Conservation (phyloP, 352 stramenopile species). For the Albugo candida region DNA sequence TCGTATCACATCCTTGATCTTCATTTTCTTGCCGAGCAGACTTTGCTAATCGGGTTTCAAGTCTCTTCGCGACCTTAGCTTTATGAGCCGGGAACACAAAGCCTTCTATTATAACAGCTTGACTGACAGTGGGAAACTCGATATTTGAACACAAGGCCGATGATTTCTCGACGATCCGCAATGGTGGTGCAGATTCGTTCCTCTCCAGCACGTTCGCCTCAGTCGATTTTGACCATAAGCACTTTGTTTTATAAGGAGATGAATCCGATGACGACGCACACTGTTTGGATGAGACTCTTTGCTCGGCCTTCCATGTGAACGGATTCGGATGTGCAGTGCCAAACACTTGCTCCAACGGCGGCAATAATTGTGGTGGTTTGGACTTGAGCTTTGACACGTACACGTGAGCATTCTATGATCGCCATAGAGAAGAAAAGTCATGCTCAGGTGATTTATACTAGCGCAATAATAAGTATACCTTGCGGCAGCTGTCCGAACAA, state of each 20-base stretch:
- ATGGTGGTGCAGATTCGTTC: background rate
- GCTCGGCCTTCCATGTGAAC: slow-evolving; percentile 23
- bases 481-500: slow-evolving; percentile 41
- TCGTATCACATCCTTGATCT: slow-evolving; percentile 50
- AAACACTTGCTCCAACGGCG: slow-evolving; percentile 58
- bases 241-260: slow-evolving; percentile 12
- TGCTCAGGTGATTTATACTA: background rate
- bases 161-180: slow-evolving; percentile 14
- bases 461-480: slow-evolving; percentile 15
- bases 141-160: slow-evolving; percentile 1
- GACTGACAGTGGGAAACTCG: slow-evolving; percentile 28
- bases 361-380: slow-evolving; percentile 70
- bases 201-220: slow-evolving; percentile 53
- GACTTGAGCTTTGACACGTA: slow-evolving; percentile 33
- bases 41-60: slow-evolving; percentile 26
- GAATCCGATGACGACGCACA: background rate
- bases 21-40: slow-evolving; percentile 9
- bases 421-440: background rate
- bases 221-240: slow-evolving; percentile 53
- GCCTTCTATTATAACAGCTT: slow-evolving; percentile 61
- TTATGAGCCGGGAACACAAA: slow-evolving; percentile 75
- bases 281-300: no score
- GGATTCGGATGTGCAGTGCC: slow-evolving; percentile 59
- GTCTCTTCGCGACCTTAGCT: slow-evolving; percentile 42
- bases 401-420: slow-evolving; percentile 39